Evolutionary conservation across 1,284 basidiomycete genomes (phyloP), one percentile per base, ranked within the genome.

Genomic region (Cryptococcus floricola): DNA sequence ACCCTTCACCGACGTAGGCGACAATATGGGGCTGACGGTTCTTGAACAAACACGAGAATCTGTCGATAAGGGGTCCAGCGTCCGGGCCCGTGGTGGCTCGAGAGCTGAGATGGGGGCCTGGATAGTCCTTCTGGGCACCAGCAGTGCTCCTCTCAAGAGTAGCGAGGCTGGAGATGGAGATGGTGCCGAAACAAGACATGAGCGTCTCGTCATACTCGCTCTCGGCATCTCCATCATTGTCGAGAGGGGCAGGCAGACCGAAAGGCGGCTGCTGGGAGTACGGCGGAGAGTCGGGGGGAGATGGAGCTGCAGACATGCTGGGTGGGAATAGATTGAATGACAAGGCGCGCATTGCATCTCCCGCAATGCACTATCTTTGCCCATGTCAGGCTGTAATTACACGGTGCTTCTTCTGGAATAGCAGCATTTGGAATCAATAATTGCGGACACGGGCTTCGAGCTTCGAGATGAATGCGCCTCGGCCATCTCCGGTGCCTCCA

Each of bases 31-130:
- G 71, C 72, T 58, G 54, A 72, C 72, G 72, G 58, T 74, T 68
- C 58, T 71, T 71, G 66, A 74, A 74, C 43, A 74, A 48, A 61
- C 72, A 73, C 53, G 63, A 65, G 61, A 74, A 75, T 34, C 74
- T 61, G 63, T 75, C 74, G 18, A 75, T 74, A 31, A 75, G 58
- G 0, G 74, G 74, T 4, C 74, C 74, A 1, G 71, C 74, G 56
- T 75, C 72, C 0, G 74, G 74, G 1, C 73, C 73, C 37, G 70
- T 69, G 0, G 74, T 74, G 9, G 72, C 70, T 45, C 72, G 59
- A 55, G 70, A 69, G 49, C 66, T 69, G 31, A 74, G 58, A 53
- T 71, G 70, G 12, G 72, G 72, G 19, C 72, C 72, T 9, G 67
- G 59, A 55, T 74, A 74, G 46, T 72, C 67, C 53, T 57, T 56